Evolutionary conservation across 2,329 filamentous ascomycete genomes (phyloP).

Genomic region (Lojkania enalia): DNA sequence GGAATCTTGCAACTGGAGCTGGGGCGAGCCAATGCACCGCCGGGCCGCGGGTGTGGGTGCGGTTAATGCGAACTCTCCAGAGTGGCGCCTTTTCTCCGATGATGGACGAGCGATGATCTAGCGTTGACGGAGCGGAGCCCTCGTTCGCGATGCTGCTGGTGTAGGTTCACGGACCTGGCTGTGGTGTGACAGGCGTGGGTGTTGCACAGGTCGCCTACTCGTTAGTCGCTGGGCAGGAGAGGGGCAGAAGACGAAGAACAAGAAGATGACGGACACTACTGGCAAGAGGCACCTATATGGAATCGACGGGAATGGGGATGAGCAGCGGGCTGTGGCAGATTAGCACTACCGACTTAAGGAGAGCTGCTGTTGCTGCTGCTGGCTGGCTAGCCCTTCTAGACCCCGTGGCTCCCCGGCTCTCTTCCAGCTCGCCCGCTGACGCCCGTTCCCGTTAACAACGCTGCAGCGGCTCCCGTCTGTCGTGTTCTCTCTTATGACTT

Average conservation of each 20-base stretch:
- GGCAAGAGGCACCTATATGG: too few species aligned
- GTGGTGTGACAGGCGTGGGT: too few species aligned
- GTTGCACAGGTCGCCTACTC: too few species aligned
- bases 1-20: slow-evolving; percentile 27
- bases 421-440: background rate
- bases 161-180: too few species aligned
- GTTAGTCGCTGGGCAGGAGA: too few species aligned
- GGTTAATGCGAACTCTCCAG: background rate
- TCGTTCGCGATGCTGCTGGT: background rate
- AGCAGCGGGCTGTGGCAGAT: too few species aligned
- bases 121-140: background rate
- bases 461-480: too few species aligned
- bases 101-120: background rate
- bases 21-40: background rate
- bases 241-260: too few species aligned
- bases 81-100: background rate
- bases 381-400: background rate
- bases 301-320: too few species aligned
- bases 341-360: too few species aligned
- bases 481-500: background rate
- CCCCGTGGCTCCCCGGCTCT: background rate
- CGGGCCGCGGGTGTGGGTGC: background rate
- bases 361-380: too few species aligned
- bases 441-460: background rate
- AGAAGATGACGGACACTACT: too few species aligned